These are phyloP conservation scores for Apiospora pterosperma DNA, from an alignment of 2,329 filamentous ascomycete species.

Conservation along the genomic window DNA sequence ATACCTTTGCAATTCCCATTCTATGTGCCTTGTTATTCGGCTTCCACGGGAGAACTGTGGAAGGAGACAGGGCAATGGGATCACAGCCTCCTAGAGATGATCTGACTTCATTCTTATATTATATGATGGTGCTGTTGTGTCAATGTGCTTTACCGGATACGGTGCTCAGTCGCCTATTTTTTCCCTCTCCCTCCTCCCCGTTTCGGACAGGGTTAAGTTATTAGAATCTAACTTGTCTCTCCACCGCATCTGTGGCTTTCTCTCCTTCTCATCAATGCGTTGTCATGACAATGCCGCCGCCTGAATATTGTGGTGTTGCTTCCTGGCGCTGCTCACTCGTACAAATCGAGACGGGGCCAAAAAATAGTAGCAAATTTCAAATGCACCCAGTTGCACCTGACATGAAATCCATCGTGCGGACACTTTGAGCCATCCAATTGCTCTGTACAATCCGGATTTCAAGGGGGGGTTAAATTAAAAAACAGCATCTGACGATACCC, in stretches of 20 bases:
- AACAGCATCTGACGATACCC: not conserved
- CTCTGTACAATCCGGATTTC: not conserved
- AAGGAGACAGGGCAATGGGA: too few species aligned
- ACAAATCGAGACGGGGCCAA: not conserved
- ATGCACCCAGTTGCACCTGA: not conserved
- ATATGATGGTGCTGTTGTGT: not conserved
- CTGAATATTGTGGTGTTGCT: too few species aligned
- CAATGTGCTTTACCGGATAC: not conserved
- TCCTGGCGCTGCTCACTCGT: not conserved
- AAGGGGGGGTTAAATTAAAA: not conserved
- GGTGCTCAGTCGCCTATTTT: not conserved
- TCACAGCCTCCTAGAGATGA: not conserved
- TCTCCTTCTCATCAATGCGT: not conserved
- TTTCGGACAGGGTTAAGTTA: not conserved
- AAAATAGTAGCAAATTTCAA: not conserved
- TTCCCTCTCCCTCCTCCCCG: not conserved
- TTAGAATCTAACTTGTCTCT: not conserved
- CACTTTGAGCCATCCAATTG: not conserved
- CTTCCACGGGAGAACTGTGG: too few species aligned
- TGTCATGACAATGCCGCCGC: not conserved
- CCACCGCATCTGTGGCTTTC: not conserved
- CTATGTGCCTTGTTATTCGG: too few species aligned
- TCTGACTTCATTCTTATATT: not conserved
- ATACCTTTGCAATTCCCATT: too few species aligned
- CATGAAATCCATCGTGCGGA: not conserved